Evolutionary conservation across 345 rosid species (phyloP).

Genomic region (Aegle marmelos): DNA sequence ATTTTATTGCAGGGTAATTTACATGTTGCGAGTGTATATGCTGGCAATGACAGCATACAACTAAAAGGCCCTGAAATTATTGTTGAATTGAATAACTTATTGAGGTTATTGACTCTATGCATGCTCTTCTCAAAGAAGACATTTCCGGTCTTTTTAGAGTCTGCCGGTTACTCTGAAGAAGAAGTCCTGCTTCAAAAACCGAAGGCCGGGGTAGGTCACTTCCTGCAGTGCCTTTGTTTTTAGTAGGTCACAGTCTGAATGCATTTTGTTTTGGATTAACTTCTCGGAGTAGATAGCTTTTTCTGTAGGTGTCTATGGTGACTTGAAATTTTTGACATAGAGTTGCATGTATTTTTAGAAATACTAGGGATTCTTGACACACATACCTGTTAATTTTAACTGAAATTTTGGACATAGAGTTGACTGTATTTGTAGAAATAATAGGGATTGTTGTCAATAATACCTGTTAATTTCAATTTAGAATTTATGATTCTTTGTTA

Average conservation of each 20-base stretch:
- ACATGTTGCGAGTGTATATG: slow-evolving; percentile 78
- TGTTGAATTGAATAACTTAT: slow-evolving; percentile 49
- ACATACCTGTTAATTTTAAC: not conserved
- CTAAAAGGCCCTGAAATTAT: slow-evolving; percentile 66
- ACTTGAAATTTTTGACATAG: not conserved
- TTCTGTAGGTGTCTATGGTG: not conserved
- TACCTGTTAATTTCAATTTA: not conserved
- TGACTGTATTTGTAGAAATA: not conserved
- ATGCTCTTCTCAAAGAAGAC: slow-evolving; percentile 94
- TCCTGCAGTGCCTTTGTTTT: not conserved
- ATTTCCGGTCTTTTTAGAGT: slow-evolving; percentile 79
- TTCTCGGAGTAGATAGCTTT: not conserved
- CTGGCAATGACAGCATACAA: slow-evolving; percentile 60
- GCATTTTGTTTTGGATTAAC: not conserved
- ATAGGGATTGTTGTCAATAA: not conserved
- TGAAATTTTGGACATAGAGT: not conserved
- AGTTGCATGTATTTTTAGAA: not conserved
- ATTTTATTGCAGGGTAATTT: slow-evolving; percentile 60
- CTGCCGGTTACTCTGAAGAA: slow-evolving; percentile 66
- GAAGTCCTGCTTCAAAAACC: slow-evolving; percentile 94
- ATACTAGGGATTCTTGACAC: too few relatives aligned
- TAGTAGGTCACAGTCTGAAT: slow-evolving; percentile 33
- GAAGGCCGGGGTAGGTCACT: slow-evolving; percentile 79
- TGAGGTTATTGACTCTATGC: slow-evolving; percentile 78
- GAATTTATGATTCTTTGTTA: not conserved